Evolutionary conservation across 2,329 filamentous ascomycete genomes (phyloP).

Genomic region (Fusarium sacchari): DNA sequence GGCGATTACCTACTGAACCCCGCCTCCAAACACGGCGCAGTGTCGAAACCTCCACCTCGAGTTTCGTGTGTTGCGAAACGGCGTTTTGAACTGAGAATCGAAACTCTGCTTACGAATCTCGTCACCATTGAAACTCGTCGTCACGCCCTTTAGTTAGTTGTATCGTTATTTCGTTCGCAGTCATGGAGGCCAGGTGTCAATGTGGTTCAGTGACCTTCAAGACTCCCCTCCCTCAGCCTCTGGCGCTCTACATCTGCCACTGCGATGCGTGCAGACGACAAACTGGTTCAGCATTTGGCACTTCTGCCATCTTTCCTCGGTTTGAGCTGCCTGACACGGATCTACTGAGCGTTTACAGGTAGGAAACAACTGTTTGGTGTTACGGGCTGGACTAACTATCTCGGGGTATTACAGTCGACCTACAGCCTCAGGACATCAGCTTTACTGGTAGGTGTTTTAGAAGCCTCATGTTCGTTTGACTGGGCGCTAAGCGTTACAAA

Average conservation of each 20-base stretch:
- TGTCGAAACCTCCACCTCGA: slow-evolving; percentile 5
- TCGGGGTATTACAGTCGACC: slow-evolving; percentile 56
- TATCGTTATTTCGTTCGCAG: not conserved
- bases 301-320: slow-evolving; percentile 75
- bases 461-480: not conserved
- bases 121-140: not conserved
- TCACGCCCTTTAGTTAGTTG: not conserved
- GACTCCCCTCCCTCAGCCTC: slow-evolving; percentile 67
- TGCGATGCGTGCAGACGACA: slow-evolving; percentile 74
- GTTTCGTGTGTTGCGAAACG: not conserved
- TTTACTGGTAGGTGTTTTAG: slow-evolving; percentile 62
- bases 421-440: slow-evolving; percentile 64
- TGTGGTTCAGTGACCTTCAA: slow-evolving; percentile 72
- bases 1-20: slow-evolving; percentile 14
- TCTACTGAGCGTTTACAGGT: slow-evolving; percentile 64
- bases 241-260: slow-evolving; percentile 77
- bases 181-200: slow-evolving; percentile 71
- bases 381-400: slow-evolving; percentile 1
- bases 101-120: not conserved
- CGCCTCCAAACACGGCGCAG: slow-evolving; percentile 7
- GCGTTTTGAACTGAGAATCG: not conserved
- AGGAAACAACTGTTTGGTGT: not conserved
- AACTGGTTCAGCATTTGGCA: slow-evolving; percentile 73
- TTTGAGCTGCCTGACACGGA: slow-evolving; percentile 65
- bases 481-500: slow-evolving; percentile 7